Evolutionary conservation across 805 yeast species (phyloP).

Genomic region (Metschnikowia sp.): DNA sequence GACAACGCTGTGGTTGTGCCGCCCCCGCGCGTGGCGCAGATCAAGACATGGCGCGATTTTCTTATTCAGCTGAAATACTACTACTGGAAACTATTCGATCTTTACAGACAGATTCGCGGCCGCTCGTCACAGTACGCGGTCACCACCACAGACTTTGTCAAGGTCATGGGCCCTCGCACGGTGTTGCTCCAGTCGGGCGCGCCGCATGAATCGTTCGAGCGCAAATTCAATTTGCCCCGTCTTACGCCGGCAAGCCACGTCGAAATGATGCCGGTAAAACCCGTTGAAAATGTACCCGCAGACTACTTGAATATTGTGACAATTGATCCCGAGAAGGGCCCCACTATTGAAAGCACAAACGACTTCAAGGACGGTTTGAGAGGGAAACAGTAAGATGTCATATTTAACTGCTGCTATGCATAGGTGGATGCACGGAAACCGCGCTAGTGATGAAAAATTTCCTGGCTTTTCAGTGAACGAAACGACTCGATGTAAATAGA

Average conservation of each 20-base stretch:
- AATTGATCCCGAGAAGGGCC: slow-evolving; percentile 37
- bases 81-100: slow-evolving; percentile 11
- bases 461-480: too few relatives aligned
- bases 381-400: not conserved
- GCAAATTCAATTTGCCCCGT: slow-evolving; percentile 10
- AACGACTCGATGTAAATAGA: too few relatives aligned
- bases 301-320: slow-evolving; percentile 50
- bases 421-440: too few relatives aligned
- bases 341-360: slow-evolving; percentile 43
- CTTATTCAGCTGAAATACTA: slow-evolving; percentile 10
- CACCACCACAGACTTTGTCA: slow-evolving; percentile 42
- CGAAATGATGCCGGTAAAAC: slow-evolving; percentile 13
- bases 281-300: slow-evolving; percentile 21
- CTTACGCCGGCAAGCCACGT: slow-evolving; percentile 10
- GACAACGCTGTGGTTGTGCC: slow-evolving; percentile 9
- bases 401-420: too few relatives aligned
- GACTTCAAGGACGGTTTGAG: slow-evolving; percentile 33
- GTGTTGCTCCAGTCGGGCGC: slow-evolving; percentile 46
- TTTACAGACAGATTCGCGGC: slow-evolving; percentile 2
- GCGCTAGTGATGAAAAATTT: too few relatives aligned
- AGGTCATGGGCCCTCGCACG: slow-evolving; percentile 53
- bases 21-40: slow-evolving; percentile 11
- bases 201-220: slow-evolving; percentile 16
- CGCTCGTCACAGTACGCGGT: slow-evolving; percentile 7
- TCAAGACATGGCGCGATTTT: slow-evolving; percentile 9